Evolutionary conservation across 805 yeast genomes (phyloP), one percentile per base, ranked within the genome.

Genomic region (Maudiozyma saulgeensis): DNA sequence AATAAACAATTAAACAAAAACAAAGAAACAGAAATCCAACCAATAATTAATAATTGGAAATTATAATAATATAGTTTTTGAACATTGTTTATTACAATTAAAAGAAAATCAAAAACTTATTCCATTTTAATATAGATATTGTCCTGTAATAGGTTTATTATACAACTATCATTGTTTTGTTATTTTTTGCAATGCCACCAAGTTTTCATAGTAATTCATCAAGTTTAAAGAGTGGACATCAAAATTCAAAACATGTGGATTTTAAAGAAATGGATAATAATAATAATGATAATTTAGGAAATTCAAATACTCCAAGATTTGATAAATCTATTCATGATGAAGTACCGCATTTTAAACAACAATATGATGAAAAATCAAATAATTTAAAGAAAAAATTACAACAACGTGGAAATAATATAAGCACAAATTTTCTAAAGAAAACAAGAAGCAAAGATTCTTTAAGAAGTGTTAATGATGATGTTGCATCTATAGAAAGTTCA

Each of bases 271-370:
- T 8, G 23, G 4, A 21, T 21, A 21, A 21, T 4, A 21, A 32
- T n/a, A 16, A 4, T 35, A 35, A n/a, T 35, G 38, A 16, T 4
- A 35, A 8, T 28, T 28, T 28, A 11, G 12, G 38, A 11, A 35
- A 35, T 35, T 35, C 38, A 16, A 13, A n/a, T 6, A 15, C 16
- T n/a, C 18, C 41, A 8, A 48, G 37, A 21, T 44, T 37, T 31
- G 46, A 47, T 32, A 46, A 47, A 39, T 3, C 16, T 21, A 42
- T 48, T 3, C 50, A 53, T 38, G 52, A 51, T 44, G 54, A 50
- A 6, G 28, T 38, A 11, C 54, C 58, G 3, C 46, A 18, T 5
- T 49, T 53, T 42, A 51, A 50, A 38, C 40, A 40, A 39, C 31
- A 21, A 19, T 45, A 45, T 45, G 43, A 15, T 15, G 42, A 49